Percentiles rank a stretch among this genome's conserved stretches.
These are phyloP conservation scores for Orbilia ellipsospora DNA, from an alignment of 2,329 filamentous ascomycete genomes.

Conservation along the genomic window DNA sequence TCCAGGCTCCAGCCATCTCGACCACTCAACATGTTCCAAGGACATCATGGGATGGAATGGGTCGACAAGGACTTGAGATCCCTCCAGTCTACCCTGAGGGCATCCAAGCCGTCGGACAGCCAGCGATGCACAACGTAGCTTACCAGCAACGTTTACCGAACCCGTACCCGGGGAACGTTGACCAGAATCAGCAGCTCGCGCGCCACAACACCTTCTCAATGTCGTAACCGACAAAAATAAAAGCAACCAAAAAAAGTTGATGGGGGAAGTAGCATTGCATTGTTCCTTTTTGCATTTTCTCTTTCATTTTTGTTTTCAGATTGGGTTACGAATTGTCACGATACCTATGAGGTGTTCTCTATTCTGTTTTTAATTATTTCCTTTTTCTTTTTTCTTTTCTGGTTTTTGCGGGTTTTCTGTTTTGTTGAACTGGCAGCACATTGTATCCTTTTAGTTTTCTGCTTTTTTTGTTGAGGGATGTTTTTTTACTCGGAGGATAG, in stretches of 20 bases:
- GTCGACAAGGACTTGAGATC: conserved; percentile 44
- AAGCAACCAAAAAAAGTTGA: conserved; percentile 14
- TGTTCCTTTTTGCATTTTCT: conserved; percentile 30
- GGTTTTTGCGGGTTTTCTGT: conserved; percentile 17
- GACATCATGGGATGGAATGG: conserved; percentile 53
- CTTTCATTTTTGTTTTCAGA: conserved; percentile 34
- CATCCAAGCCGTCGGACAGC: conserved; percentile 39
- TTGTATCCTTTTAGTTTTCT: conserved; percentile 37
- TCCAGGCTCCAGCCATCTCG: conserved; percentile 43
- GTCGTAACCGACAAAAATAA: conserved; percentile 18
- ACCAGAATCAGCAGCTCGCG: conserved; percentile 44
- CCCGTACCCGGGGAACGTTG: conserved; percentile 46
- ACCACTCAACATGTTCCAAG: conserved; percentile 47
- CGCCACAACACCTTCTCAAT: conserved; percentile 51
- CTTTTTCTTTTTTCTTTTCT: conserved; percentile 1
- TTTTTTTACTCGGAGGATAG: conserved; percentile 44
- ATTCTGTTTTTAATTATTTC: conserved; percentile 32
- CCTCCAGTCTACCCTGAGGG: conserved; percentile 47
- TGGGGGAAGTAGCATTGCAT: conserved; percentile 46
- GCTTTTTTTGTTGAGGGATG: conserved; percentile 36
- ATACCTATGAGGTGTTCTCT: conserved; percentile 52
- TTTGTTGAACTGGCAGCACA: conserved; percentile 46
- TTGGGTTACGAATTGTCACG: conserved; percentile 54
- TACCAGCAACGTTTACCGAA: conserved; percentile 51
- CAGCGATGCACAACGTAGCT: conserved; percentile 38